Conservation (phyloP, 2,329 filamentous ascomycete genomes). For the Paecilomyces niveus region DNA sequence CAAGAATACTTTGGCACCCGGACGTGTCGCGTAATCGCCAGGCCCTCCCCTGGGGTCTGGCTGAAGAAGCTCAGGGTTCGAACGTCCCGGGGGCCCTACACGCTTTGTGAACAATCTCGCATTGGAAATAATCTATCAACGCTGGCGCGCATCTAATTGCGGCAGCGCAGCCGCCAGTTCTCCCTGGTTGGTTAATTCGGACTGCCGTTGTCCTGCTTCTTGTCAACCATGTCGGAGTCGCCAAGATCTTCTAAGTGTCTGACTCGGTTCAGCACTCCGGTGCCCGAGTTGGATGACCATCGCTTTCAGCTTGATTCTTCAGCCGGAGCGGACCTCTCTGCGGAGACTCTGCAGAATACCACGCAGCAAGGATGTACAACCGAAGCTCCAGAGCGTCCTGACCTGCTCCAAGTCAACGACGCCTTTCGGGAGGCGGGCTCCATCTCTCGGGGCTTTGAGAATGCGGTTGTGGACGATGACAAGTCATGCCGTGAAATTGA, state of each 20-base stretch:
- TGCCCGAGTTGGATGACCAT: constrained; percentile 75
- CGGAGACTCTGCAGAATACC: constrained; percentile 34
- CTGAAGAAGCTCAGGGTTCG: constrained; percentile 29
- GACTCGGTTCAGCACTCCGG: constrained; percentile 57
- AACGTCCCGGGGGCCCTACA: constrained; percentile 20
- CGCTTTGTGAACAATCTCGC: constrained; percentile 2
- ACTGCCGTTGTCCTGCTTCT: background rate
- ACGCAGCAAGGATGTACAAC: constrained; percentile 41
- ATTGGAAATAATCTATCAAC: constrained; percentile 3
- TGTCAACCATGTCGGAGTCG: constrained; percentile 42
- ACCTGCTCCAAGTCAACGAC: constrained; percentile 42
- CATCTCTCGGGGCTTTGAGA: constrained; percentile 75
- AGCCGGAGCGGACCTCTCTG: constrained; percentile 26
- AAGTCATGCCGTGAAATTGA: constrained; percentile 29
- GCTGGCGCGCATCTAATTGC: constrained; percentile 7
- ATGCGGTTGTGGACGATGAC: constrained; percentile 75
- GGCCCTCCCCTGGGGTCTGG: constrained; percentile 38
- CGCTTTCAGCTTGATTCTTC: constrained; percentile 45
- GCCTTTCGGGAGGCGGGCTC: constrained; percentile 36
- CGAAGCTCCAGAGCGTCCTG: constrained; percentile 43
- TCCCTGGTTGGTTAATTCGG: constrained; percentile 2
- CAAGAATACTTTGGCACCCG: constrained; percentile 26
- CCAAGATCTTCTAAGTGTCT: constrained; percentile 58
- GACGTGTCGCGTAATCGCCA: constrained; percentile 24
- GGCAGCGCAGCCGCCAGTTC: constrained; percentile 4